phyloP scores from a whole-genome alignment of 1,284 basidiomycete species.

The Ganoderma boninense region DNA sequence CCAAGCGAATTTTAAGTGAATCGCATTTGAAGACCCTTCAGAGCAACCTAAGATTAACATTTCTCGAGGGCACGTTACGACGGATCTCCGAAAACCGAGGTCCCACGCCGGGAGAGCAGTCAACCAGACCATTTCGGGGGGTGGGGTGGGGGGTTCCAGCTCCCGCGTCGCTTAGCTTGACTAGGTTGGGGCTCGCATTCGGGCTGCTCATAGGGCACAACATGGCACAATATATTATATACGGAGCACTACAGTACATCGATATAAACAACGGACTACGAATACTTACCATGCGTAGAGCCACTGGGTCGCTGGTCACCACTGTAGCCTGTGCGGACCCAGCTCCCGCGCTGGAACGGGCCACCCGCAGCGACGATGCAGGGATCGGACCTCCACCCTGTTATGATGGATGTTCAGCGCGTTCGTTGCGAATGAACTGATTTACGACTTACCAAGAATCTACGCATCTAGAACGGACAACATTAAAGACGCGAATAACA shows the following conservation, averaged over 20 bases:
- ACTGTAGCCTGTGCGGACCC: too few relatives aligned
- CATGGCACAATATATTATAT: background rate
- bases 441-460: background rate
- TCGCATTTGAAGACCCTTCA: background rate
- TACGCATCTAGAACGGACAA: background rate
- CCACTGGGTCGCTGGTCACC: background rate
- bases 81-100: background rate
- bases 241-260: background rate
- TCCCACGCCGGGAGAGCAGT: background rate
- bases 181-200: background rate
- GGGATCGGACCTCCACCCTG: too few relatives aligned
- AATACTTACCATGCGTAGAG: background rate
- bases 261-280: background rate
- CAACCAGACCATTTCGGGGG: background rate
- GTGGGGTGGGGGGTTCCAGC: too few relatives aligned
- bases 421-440: background rate
- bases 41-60: background rate
- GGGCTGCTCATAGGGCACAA: background rate
- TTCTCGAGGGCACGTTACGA: background rate
- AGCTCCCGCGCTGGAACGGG: background rate
- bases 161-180: too few relatives aligned
- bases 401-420: background rate
- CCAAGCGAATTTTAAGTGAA: background rate
- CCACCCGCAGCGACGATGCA: background rate
- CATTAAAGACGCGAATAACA: background rate